phyloP scores from a whole-genome alignment of 2,329 filamentous ascomycete genomes.

The Aspergillus puulaauensis region DNA sequence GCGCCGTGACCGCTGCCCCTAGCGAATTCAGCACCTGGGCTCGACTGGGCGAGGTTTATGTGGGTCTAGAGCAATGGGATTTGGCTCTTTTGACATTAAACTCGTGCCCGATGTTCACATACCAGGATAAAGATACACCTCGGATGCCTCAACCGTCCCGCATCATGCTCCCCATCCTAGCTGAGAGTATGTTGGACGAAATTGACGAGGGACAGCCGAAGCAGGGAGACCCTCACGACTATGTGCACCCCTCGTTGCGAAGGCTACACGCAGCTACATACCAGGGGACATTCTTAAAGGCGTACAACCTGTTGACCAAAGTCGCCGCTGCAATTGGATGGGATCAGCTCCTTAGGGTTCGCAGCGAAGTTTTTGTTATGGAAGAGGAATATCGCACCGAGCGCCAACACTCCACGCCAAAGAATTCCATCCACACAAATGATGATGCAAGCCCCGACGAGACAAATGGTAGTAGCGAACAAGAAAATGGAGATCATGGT shows the following conservation, averaged over 20 bases:
- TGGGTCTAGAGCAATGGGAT: constrained; percentile 93
- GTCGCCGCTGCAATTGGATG: constrained; percentile 96
- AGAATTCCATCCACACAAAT: constrained; percentile 11
- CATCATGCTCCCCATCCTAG: constrained; percentile 80
- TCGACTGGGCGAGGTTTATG: constrained; percentile 87
- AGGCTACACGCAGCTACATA: constrained; percentile 86
- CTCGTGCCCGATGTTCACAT: constrained; percentile 99
- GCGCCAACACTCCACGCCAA: constrained; percentile 37
- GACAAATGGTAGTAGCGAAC: constrained; percentile 36
- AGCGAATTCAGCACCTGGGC: constrained; percentile 99
- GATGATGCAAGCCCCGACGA: constrained; percentile 36
- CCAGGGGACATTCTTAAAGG: constrained; percentile 92
- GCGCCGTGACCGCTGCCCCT: constrained; percentile 89
- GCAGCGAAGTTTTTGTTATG: constrained; percentile 98
- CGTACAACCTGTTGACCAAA: constrained; percentile 90
- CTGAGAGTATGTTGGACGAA: constrained; percentile 89
- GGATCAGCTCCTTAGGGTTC: constrained; percentile 91
- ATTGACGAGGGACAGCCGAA: constrained; percentile 81
- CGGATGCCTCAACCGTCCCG: constrained; percentile 90
- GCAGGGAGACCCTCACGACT: constrained; percentile 75
- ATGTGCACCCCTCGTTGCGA: constrained; percentile 81
- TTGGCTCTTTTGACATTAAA: constrained; percentile 92
- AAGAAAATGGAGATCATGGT: constrained; percentile 30
- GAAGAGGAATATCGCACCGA: constrained; percentile 96
- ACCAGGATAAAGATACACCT: constrained; percentile 96